Evolutionary conservation across 192 early-diverging fungal genomes (phyloP), one percentile per base, ranked within the genome.

Genomic region (Backusella westeae): DNA sequence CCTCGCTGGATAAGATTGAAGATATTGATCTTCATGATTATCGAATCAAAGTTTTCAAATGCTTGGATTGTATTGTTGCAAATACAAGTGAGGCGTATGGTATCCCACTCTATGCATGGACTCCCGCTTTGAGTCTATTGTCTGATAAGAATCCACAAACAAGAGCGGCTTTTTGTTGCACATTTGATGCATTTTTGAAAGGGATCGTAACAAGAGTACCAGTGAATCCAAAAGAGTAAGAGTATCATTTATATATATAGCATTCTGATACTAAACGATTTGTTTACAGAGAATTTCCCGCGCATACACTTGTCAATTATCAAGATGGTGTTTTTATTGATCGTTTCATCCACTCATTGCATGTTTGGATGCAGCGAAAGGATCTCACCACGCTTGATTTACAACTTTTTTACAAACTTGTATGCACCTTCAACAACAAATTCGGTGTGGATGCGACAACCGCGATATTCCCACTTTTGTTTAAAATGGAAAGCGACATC

Each of bases 41-140:
- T 39, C 82, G 87, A 49, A 21, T 67, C 38, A 76, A 80, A 17
- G 66, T 87, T 12, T 72, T 89, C 15, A 78, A 78, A 19, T 88
- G 88, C 78, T 74, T 89, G 32, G 67, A 78, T 71, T 14, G 6
- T 1, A 32, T 71, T 8, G 2, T 71, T 17, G 14, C 10, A 6
- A 44, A 41, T 19, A 15, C 70, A 2, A 71, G 29, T 19, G 39
- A 46, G 2, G 67, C 67, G 26, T 35, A 36, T 59, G 52, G 29
- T 4, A 59, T 79, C 2, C 44, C 74, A 0, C 35, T 78, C 6
- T 72, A 79, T 71, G 72, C 38, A 9, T 71, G 74, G 73, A 59
- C 44, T 0, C 78, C 78, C 0, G 78, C 78, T 1, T 65, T 79
- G 34, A 59, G 69, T 2, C 70, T 79, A 29, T 39, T 79, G 4